Conservation (phyloP, 495 filamentous ascomycete genomes). For the Tuber aestivum region DNA sequence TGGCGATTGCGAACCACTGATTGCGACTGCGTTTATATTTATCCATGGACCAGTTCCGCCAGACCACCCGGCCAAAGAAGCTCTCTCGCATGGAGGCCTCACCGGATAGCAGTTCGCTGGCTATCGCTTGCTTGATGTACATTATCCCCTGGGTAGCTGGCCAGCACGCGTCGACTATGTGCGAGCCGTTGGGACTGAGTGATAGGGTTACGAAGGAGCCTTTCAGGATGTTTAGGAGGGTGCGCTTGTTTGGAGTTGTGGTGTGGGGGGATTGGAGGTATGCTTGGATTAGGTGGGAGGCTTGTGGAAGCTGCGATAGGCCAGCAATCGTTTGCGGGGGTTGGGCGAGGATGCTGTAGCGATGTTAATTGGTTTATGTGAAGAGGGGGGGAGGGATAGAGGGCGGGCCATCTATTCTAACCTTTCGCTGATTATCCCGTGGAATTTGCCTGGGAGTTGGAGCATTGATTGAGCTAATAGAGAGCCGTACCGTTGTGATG, state of each 20-base stretch:
- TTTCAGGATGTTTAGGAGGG: constrained; percentile 56
- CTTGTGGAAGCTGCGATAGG: constrained; percentile 56
- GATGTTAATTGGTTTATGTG: constrained; percentile 8
- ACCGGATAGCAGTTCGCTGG: constrained; percentile 55
- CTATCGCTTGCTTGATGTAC: constrained; percentile 58
- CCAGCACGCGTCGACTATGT: constrained; percentile 74
- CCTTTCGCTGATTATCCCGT: constrained; percentile 54
- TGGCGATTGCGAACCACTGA: constrained; percentile 38
- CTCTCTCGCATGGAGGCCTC: constrained; percentile 67
- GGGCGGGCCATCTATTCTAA: constrained; percentile 34
- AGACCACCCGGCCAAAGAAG: constrained; percentile 71
- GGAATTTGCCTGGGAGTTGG: constrained; percentile 52
- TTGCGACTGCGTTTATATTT: constrained; percentile 54
- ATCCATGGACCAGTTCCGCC: constrained; percentile 90
- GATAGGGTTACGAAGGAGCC: constrained; percentile 60
- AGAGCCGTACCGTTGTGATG: constrained; percentile 52
- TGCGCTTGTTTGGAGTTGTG: constrained; percentile 49
- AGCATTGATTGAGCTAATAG: constrained; percentile 63
- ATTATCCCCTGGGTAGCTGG: constrained; percentile 55
- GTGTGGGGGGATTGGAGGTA: constrained; percentile 56
- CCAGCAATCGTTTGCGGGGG: constrained; percentile 44
- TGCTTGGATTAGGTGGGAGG: constrained; percentile 65
- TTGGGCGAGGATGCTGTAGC: constrained; percentile 45
- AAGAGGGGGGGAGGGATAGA: constrained; percentile 45
- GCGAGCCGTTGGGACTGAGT: constrained; percentile 63